These are phyloP conservation scores for Xylariomycetidae sp. DNA, from an alignment of 2,329 filamentous ascomycete species.

Conservation along the genomic window DNA sequence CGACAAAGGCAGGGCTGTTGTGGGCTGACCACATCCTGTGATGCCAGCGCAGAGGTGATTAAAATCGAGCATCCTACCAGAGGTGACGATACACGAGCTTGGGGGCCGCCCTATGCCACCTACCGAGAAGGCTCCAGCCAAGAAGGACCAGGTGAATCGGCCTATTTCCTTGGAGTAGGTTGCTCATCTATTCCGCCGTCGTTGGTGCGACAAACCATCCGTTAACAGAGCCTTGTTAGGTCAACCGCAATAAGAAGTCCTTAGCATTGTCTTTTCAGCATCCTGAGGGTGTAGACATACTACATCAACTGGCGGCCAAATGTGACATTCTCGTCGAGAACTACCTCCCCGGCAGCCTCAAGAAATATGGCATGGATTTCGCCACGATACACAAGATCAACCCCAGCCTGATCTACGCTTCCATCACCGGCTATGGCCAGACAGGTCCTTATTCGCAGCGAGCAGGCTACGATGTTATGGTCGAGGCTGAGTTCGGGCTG, in stretches of 20 bases:
- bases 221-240: slow-evolving; percentile 41
- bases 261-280: slow-evolving; percentile 87
- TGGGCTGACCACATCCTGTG: slow-evolving; percentile 6
- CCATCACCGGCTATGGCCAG: slow-evolving; percentile 95
- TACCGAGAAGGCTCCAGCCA: slow-evolving; percentile 57
- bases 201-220: neutral
- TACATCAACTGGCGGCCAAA: slow-evolving; percentile 76
- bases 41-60: slow-evolving; percentile 79
- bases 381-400: slow-evolving; percentile 75
- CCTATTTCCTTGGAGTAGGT: slow-evolving; percentile 83
- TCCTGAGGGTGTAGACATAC: slow-evolving; percentile 72
- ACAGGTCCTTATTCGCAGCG: slow-evolving; percentile 82
- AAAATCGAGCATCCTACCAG: slow-evolving; percentile 91
- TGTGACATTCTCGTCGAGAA: slow-evolving; percentile 96
- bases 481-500: slow-evolving; percentile 93
- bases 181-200: neutral
- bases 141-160: slow-evolving; percentile 78
- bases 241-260: slow-evolving; percentile 96
- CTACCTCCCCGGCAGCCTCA: slow-evolving; percentile 82
- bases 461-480: slow-evolving; percentile 98
- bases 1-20: slow-evolving; percentile 18
- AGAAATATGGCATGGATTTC: slow-evolving; percentile 90
- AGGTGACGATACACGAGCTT: slow-evolving; percentile 90
- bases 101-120: slow-evolving; percentile 89
- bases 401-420: slow-evolving; percentile 83